Evolutionary conservation across 352 stramenopile species (phyloP), one percentile per base, ranked within the genome.

Genomic region (Phytophthora cactorum): DNA sequence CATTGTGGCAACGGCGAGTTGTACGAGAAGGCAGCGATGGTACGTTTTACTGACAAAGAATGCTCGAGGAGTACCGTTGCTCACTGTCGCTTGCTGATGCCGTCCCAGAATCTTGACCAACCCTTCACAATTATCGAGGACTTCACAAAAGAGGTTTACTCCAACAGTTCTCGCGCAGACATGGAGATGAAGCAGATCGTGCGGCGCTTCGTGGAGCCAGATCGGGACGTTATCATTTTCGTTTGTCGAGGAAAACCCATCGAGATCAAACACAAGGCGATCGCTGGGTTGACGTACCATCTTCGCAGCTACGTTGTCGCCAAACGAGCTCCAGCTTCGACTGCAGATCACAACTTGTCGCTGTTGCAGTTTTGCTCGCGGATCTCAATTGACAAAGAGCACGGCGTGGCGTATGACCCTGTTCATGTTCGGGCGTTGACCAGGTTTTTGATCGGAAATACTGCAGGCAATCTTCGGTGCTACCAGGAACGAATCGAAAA

Each of bases 291-390:
- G 28, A 72, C 57, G 11, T 75, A 68, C 15, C 68, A 72, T 28
- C 52, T 72, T 49, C 46, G 63, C 10, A 38, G 63, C 43, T 75
- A 69, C 53, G 68, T 82, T 28, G 52, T 91, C 31, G 65, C 86
- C 22, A 81, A 79, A 53, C 72, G 63, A 56, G 63, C 80, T 17
- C 51, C 47, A 32, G 41, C 51, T 4, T 81, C 77, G 22, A 70
- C 70, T 28, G 45, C 55, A 28, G 54, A 70, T 49, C 47, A 68
- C 5, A 68, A 84, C 10, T 59, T 73, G 31, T 74, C 79, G 29
- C 69, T 88, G 17, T 52, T 91, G 56, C 77, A 89, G 62, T 77
- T 75, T 66, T 86, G 77, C 59, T 72, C 75, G 15, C 69, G 82
- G 31, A 80, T 83, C 28, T 84, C 79, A 7, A 77, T 81, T 25